phyloP scores from a whole-genome alignment of 83 land plant species.

The Diphasiastrum complanatum region DNA sequence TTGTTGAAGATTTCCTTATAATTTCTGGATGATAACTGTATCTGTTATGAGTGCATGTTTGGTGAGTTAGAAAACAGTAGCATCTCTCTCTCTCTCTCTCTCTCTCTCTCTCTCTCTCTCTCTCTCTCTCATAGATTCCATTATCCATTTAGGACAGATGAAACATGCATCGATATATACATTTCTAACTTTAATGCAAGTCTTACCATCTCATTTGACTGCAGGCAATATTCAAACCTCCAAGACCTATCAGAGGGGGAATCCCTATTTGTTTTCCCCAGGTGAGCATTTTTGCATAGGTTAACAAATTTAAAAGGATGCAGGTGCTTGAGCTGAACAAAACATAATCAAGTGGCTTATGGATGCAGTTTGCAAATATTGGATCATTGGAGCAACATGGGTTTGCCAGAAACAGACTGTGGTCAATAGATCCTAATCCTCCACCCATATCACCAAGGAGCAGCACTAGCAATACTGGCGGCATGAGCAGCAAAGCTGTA shows the following conservation, averaged over 20 bases:
- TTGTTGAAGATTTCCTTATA: not conserved
- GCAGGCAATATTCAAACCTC: constrained; percentile 24
- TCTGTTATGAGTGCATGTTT: no score
- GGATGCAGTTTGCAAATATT: constrained; percentile 45
- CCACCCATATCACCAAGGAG: constrained; percentile 48
- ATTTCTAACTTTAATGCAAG: not conserved
- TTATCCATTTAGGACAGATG: no score
- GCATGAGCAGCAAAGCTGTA: constrained; percentile 29
- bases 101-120: no score
- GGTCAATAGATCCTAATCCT: constrained; percentile 62
- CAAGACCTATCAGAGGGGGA: constrained; percentile 23
- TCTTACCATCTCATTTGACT: not conserved
- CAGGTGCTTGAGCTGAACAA: not conserved
- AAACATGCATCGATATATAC: no score
- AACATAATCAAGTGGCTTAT: not conserved
- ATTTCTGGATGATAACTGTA: no score
- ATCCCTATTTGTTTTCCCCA: constrained; percentile 26
- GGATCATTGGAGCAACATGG: constrained; percentile 72
- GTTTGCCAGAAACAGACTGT: constrained; percentile 70
- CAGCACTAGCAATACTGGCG: no score
- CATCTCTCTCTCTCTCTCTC: no score
- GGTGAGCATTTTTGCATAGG: not conserved
- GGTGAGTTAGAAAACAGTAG: no score
- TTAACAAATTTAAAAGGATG: not conserved
- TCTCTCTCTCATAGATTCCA: no score